phyloP scores from a whole-genome alignment of 345 rosid genomes.

The Eucalyptus tenuipes region DNA sequence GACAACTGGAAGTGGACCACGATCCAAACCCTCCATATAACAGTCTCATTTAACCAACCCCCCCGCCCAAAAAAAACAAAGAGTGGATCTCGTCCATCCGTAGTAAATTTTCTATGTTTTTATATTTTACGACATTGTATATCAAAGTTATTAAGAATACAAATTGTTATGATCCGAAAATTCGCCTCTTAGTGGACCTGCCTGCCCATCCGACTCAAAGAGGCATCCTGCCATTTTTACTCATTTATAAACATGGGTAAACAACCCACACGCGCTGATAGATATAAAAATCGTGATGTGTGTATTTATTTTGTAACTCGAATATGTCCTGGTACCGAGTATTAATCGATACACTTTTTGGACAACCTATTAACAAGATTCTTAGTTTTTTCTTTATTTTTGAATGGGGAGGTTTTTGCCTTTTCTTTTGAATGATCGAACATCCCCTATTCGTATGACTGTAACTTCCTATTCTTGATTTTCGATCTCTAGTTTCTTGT shows the following conservation, averaged over 20 bases:
- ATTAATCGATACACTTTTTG: background rate
- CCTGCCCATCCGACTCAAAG: too few relatives aligned
- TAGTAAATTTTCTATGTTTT: too few relatives aligned
- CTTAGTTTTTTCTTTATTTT: background rate
- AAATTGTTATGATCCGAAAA: background rate
- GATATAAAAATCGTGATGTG: background rate
- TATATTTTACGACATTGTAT: background rate
- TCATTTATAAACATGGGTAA: too few relatives aligned
- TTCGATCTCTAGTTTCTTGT: background rate
- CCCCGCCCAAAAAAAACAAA: too few relatives aligned
- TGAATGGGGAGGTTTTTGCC: background rate
- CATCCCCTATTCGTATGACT: background rate
- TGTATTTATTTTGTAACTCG: background rate
- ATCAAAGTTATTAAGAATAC: background rate
- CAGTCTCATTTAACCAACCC: too few relatives aligned
- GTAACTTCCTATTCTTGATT: background rate
- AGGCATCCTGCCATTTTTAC: too few relatives aligned
- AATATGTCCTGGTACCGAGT: background rate
- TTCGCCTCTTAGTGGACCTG: too few relatives aligned
- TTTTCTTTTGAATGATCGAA: background rate
- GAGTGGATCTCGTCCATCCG: too few relatives aligned
- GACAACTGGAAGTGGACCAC: background rate
- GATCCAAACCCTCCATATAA: background rate
- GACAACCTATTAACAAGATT: background rate
- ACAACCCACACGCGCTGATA: background rate